Percentiles rank a stretch among this genome's conserved stretches.
phyloP scores from a whole-genome alignment of 2,329 filamentous ascomycete species.

The Pseudogymnoascus sp. region DNA sequence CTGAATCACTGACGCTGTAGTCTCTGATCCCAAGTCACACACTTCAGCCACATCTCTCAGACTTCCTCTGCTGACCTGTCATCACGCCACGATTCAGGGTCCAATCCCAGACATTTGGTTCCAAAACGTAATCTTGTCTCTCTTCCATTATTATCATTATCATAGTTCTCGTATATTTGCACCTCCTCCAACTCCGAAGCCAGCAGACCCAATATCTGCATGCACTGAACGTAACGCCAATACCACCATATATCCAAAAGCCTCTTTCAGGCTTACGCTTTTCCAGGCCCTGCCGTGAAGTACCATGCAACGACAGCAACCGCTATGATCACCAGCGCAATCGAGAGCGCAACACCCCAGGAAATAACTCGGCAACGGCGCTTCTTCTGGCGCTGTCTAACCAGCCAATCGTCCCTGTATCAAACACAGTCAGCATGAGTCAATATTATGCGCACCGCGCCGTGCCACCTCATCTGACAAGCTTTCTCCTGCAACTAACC shows the following conservation, averaged over 20 bases:
- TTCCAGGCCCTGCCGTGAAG: slow-evolving; percentile 16
- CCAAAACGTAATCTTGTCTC: neutral
- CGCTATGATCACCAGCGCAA: slow-evolving; percentile 19
- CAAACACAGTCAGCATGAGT: slow-evolving; percentile 9
- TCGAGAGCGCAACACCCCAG: slow-evolving; percentile 18
- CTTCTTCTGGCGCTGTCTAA: slow-evolving; percentile 26
- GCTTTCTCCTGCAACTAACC: neutral
- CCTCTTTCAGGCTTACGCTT: neutral
- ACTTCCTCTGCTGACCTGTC: neutral
- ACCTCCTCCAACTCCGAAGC: neutral
- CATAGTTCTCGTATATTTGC: neutral
- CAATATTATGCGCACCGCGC: neutral
- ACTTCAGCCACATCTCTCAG: neutral
- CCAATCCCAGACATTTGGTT: neutral
- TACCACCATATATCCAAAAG: neutral
- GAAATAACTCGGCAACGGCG: slow-evolving; percentile 22
- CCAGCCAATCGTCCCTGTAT: slow-evolving; percentile 25
- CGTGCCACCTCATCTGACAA: neutral
- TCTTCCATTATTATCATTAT: neutral
- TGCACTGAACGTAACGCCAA: neutral
- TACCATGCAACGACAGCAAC: slow-evolving; percentile 23
- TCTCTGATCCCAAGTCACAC: neutral
- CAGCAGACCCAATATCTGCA: neutral
- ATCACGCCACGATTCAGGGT: neutral
- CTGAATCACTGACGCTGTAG: too few species aligned